These are phyloP conservation scores for Papiliotrema nemorosa DNA, from an alignment of 1,284 basidiomycete genomes.

Conservation along the genomic window DNA sequence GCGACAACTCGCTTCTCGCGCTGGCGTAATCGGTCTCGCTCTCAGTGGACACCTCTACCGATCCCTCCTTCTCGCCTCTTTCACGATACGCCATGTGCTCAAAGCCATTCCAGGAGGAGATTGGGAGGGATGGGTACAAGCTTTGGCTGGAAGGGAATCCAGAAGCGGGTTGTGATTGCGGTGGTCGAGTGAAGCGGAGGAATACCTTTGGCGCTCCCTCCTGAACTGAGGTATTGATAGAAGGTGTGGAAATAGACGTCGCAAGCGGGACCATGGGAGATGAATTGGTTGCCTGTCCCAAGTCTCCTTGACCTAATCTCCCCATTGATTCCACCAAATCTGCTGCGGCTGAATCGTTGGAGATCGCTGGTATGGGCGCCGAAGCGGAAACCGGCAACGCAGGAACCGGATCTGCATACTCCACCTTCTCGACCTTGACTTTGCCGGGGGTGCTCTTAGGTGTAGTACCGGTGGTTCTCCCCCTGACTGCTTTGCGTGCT, in stretches of 20 bases:
- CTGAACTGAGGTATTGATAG: not conserved
- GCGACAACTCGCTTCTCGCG: constrained; percentile 12
- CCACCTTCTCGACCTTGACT: not conserved
- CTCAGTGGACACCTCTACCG: not conserved
- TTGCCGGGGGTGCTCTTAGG: not conserved
- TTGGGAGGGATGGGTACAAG: constrained; percentile 1
- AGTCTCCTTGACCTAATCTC: not conserved
- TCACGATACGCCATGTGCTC: not conserved
- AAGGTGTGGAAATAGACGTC: not conserved
- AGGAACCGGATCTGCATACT: not conserved
- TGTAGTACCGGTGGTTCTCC: not conserved
- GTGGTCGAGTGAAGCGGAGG: constrained; percentile 22
- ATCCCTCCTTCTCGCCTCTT: not conserved
- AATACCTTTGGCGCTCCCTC: constrained; percentile 14
- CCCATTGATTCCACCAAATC: not conserved
- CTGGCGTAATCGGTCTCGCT: constrained; percentile 15
- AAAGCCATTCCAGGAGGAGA: not conserved
- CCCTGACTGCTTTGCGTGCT: not conserved
- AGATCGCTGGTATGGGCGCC: not conserved
- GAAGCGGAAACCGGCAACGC: not conserved
- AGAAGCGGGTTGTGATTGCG: not conserved
- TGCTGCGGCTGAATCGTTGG: no score
- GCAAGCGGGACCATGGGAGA: not conserved
- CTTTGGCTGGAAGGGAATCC: not conserved
- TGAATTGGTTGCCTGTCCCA: not conserved